Evolutionary conservation across 1,284 basidiomycete species (phyloP).

Genomic region (Tilletia caries): DNA sequence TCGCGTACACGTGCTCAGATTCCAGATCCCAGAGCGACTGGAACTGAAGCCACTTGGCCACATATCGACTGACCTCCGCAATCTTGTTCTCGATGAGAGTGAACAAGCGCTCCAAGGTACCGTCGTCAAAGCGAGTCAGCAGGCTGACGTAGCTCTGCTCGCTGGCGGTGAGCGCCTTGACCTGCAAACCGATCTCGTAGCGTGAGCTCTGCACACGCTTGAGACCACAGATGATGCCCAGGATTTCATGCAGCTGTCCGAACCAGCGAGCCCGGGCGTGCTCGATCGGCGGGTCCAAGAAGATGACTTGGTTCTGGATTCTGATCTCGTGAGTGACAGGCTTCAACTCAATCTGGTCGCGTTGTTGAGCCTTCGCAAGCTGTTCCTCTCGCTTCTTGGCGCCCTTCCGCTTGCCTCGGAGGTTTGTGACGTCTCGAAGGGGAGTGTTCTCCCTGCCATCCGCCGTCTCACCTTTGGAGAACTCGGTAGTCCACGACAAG

Average conservation of each 20-base stretch:
- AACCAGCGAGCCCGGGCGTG: conserved; percentile 88
- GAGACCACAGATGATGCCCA: conserved; percentile 82
- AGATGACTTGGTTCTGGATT: conserved; percentile 98
- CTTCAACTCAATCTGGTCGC: conserved; percentile 20
- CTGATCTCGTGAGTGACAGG: conserved; percentile 78
- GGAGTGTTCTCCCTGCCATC: conserved; percentile 10
- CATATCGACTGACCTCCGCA: conserved; percentile 79
- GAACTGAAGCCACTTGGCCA: conserved; percentile 96
- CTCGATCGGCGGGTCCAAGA: conserved; percentile 95
- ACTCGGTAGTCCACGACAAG: conserved; percentile 81
- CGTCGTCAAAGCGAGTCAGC: conserved; percentile 70
- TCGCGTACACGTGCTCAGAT: conserved; percentile 89
- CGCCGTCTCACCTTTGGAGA: conserved; percentile 53
- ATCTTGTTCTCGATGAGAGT: conserved; percentile 82
- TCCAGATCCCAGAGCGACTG: conserved; percentile 98
- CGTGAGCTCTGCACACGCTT: conserved; percentile 85
- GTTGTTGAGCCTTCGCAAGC: conserved; percentile 11
- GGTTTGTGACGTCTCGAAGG: conserved; percentile 18
- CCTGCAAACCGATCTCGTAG: conserved; percentile 70
- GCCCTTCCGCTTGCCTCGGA: conserved; percentile 13
- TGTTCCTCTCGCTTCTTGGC: conserved; percentile 11
- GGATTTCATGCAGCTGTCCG: conserved; percentile 72
- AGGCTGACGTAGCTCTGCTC: conserved; percentile 67
- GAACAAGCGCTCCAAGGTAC: conserved; percentile 77
- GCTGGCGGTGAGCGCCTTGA: conserved; percentile 25